phyloP scores from a whole-genome alignment of 495 filamentous ascomycete species.

The Lasiosphaeria hispida region DNA sequence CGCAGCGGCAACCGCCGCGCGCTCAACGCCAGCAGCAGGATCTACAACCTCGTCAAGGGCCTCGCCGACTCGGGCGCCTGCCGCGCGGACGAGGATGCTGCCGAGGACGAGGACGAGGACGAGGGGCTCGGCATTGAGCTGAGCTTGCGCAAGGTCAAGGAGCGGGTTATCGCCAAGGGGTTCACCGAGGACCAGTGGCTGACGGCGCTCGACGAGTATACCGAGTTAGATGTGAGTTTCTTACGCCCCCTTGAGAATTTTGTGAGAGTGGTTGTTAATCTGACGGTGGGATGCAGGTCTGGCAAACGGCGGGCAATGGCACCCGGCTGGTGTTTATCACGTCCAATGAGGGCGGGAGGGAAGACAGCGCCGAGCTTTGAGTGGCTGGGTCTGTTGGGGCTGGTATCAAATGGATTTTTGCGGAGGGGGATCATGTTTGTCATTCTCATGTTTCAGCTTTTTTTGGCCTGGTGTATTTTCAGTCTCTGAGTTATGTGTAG shows the following conservation, averaged over 20 bases:
- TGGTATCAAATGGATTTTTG: not conserved
- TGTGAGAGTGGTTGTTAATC: not conserved
- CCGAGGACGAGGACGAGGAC: slow-evolving; percentile 47
- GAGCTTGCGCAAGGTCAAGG: slow-evolving; percentile 80
- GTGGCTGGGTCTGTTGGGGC: slow-evolving; percentile 11
- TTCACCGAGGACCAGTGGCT: slow-evolving; percentile 93
- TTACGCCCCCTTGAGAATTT: slow-evolving; percentile 1
- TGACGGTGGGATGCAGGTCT: slow-evolving; percentile 57
- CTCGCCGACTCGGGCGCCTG: slow-evolving; percentile 75
- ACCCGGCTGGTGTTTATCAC: slow-evolving; percentile 77
- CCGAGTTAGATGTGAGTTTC: slow-evolving; percentile 75
- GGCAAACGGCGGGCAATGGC: slow-evolving; percentile 89
- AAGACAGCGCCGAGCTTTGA: slow-evolving; percentile 27
- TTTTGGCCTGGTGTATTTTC: not conserved
- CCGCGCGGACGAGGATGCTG: slow-evolving; percentile 68
- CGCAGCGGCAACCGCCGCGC: slow-evolving; percentile 55
- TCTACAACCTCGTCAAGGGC: slow-evolving; percentile 86
- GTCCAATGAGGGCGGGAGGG: slow-evolving; percentile 37
- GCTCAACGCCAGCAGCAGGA: slow-evolving; percentile 80
- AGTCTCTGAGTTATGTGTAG: too few relatives aligned
- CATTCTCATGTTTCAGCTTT: not conserved
- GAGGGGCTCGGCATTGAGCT: slow-evolving; percentile 62
- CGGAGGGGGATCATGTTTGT: not conserved
- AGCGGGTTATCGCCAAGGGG: slow-evolving; percentile 89
- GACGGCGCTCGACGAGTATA: slow-evolving; percentile 84